Conservation (phyloP, 2,329 filamentous ascomycete species). For the Aquanectria penicillioides region DNA sequence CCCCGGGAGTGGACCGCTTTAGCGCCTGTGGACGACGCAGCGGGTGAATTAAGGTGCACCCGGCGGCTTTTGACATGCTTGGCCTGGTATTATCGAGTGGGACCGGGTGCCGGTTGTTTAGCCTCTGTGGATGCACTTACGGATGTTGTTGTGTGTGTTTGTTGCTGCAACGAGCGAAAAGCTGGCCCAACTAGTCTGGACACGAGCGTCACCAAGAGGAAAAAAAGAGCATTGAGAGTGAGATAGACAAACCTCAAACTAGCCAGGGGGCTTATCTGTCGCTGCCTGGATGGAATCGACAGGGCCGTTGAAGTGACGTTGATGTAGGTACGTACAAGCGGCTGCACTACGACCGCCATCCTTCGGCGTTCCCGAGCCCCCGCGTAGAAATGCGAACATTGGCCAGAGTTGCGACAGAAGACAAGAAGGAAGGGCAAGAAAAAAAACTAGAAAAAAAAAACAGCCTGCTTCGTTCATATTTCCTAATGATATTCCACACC, state of each 20-base stretch:
- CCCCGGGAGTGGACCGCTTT: slow-evolving; percentile 42
- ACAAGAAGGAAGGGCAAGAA: slow-evolving; percentile 15
- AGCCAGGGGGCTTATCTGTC: slow-evolving; percentile 30
- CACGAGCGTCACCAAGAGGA: neutral
- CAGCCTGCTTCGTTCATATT: slow-evolving; percentile 29
- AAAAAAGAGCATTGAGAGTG: neutral
- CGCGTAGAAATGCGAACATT: slow-evolving; percentile 12
- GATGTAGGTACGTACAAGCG: slow-evolving; percentile 14
- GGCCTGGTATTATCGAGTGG: slow-evolving; percentile 14
- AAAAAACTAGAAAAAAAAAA: slow-evolving; percentile 17
- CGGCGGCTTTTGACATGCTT: slow-evolving; percentile 36
- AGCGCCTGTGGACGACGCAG: slow-evolving; percentile 37
- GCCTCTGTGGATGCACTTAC: neutral
- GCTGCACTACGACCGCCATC: slow-evolving; percentile 29
- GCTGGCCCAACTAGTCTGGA: neutral
- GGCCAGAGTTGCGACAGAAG: slow-evolving; percentile 5
- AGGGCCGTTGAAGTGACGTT: slow-evolving; percentile 17
- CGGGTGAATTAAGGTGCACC: slow-evolving; percentile 44
- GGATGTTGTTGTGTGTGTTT: slow-evolving; percentile 10
- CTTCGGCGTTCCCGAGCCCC: slow-evolving; percentile 35
- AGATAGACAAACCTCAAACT: neutral
- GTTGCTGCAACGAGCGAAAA: no score
- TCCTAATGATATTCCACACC: slow-evolving; percentile 32
- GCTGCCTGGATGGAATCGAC: slow-evolving; percentile 25
- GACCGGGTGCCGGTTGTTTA: slow-evolving; percentile 2